A percentile compares a stretch with the other conserved stretches of the same genome.
These are phyloP conservation scores for Albugo candida DNA, from an alignment of 352 stramenopile genomes.

Conservation along the genomic window DNA sequence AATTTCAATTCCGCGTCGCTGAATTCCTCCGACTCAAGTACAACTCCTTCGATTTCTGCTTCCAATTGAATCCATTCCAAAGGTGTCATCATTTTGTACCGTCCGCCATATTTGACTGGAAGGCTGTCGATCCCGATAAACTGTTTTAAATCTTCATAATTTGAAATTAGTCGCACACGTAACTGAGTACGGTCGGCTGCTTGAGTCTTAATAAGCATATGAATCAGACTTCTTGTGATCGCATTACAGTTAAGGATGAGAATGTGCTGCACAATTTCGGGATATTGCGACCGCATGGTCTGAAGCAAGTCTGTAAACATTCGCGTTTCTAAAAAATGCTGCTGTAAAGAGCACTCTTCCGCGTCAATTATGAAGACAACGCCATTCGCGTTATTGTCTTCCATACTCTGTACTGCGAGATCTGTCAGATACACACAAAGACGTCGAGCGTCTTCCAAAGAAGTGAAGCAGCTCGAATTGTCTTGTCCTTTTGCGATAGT, in stretches of 20 bases:
- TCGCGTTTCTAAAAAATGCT: conserved; percentile 24
- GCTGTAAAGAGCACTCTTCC: conserved; percentile 18
- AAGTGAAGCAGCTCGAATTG: conserved; percentile 17
- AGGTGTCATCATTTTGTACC: conserved; percentile 28
- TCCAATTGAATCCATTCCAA: conserved; percentile 40
- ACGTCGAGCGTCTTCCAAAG: conserved; percentile 37
- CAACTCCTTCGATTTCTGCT: conserved; percentile 49
- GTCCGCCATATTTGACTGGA: conserved; percentile 39
- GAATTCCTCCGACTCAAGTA: conserved; percentile 16
- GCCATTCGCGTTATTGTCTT: conserved; percentile 34
- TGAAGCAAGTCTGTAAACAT: conserved; percentile 43
- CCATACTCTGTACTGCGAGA: conserved; percentile 47
- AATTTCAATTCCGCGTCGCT: conserved; percentile 12
- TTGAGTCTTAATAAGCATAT: conserved; percentile 21
- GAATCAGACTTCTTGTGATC: conserved; percentile 26
- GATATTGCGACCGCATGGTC: conserved; percentile 40
- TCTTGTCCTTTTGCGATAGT: conserved; percentile 22
- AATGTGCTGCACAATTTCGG: conserved; percentile 32
- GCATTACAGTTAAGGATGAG: conserved; percentile 43
- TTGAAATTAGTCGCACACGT: conserved; percentile 12
- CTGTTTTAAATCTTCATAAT: conserved; percentile 26
- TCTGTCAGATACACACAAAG: conserved; percentile 64
- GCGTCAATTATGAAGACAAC: conserved; percentile 52
- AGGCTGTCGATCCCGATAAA: conserved; percentile 25
- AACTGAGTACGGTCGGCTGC: conserved; percentile 6